Evolutionary conservation across 2,329 filamentous ascomycete species (phyloP).

Genomic region (Fusarium denticulatum): DNA sequence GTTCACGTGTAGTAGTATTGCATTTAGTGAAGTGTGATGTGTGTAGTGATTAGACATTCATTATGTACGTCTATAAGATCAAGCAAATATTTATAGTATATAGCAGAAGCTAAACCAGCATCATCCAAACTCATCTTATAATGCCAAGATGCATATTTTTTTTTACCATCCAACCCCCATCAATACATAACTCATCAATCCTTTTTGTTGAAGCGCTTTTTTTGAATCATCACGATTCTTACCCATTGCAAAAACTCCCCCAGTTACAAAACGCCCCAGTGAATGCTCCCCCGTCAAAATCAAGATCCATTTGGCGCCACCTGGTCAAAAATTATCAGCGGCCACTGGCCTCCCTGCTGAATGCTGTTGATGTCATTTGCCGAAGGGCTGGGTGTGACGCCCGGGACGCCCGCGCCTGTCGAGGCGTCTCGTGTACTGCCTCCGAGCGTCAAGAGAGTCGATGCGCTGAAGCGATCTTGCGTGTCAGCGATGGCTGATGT

Average conservation of each 20-base stretch:
- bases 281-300: constrained; percentile 33
- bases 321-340: constrained; percentile 47
- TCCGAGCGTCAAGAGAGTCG: constrained; percentile 59
- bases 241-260: constrained; percentile 8
- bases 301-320: constrained; percentile 38
- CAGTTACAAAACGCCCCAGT: constrained; percentile 22
- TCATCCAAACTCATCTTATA: not conserved
- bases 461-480: constrained; percentile 61
- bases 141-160: constrained; percentile 15
- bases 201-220: not conserved
- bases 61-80: constrained; percentile 32
- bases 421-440: constrained; percentile 39
- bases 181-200: constrained; percentile 27
- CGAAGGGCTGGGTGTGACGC: constrained; percentile 24
- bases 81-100: constrained; percentile 10
- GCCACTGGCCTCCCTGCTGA: constrained; percentile 45
- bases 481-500: constrained; percentile 60
- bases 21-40: too few relatives aligned
- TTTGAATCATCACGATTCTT: constrained; percentile 4
- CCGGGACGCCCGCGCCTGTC: constrained; percentile 26
- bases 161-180: constrained; percentile 1
- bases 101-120: constrained; percentile 1
- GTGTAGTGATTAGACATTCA: constrained; percentile 3
- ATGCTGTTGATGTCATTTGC: constrained; percentile 44
- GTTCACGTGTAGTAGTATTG: fast-evolving